Conservation (phyloP, 1,284 basidiomycete species). For the Entoloma clypeatum region DNA sequence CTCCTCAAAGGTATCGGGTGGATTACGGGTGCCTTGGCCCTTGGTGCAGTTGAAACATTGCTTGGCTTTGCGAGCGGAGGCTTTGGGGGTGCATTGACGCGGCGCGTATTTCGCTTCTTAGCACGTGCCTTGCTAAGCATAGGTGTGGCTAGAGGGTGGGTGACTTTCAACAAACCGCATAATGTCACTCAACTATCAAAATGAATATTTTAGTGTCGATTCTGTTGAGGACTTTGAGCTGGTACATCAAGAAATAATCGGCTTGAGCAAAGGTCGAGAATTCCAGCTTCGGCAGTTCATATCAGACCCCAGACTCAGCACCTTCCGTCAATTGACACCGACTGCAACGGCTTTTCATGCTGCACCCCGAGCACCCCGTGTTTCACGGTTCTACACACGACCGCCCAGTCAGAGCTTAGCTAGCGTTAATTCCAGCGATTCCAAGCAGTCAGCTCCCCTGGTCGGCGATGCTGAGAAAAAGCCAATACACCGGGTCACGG, state of each 20-base stretch:
- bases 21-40: slow-evolving; percentile 54
- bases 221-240: slow-evolving; percentile 39
- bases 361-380: slow-evolving; percentile 19
- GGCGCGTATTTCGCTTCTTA: slow-evolving; percentile 56
- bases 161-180: no score
- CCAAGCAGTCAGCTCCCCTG: slow-evolving; percentile 20
- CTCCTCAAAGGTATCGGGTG: slow-evolving; percentile 59
- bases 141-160: slow-evolving; percentile 64
- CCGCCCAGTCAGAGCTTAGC: slow-evolving; percentile 14
- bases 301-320: slow-evolving; percentile 50
- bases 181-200: neutral
- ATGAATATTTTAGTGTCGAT: slow-evolving; percentile 35
- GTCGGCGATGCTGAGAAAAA: slow-evolving; percentile 16
- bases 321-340: slow-evolving; percentile 50
- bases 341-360: slow-evolving; percentile 33
- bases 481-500: slow-evolving; percentile 48
- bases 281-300: slow-evolving; percentile 42
- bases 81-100: slow-evolving; percentile 49
- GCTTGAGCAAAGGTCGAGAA: slow-evolving; percentile 17
- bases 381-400: slow-evolving; percentile 18
- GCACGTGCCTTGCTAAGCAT: slow-evolving; percentile 52
- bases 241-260: slow-evolving; percentile 34
- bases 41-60: slow-evolving; percentile 61
- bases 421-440: slow-evolving; percentile 18
- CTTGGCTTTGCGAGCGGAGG: slow-evolving; percentile 56